phyloP scores from a whole-genome alignment of 371 early-diverging fungal species.

The Circinella umbellata region DNA sequence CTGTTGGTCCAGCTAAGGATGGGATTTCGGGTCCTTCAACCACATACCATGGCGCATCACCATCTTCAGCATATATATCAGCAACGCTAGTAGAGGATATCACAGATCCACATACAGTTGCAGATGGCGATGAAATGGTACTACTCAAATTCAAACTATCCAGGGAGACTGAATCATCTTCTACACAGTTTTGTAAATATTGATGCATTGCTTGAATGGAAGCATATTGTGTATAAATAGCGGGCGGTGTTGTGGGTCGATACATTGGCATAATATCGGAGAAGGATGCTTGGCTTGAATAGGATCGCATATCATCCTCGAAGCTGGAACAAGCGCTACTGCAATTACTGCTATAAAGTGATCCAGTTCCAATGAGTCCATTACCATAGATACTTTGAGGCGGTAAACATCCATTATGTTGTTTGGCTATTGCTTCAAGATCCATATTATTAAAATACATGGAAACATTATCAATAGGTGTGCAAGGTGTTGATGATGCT shows the following conservation, averaged over 20 bases:
- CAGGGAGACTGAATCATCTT: background rate
- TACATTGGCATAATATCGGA: conserved; percentile 9
- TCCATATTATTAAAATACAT: conserved; percentile 8
- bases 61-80: conserved; percentile 29
- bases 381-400: background rate
- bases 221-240: conserved; percentile 1
- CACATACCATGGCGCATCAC: conserved; percentile 49
- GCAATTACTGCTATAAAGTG: background rate
- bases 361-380: background rate
- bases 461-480: background rate
- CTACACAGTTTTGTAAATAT: conserved; percentile 7
- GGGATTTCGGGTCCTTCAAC: conserved; percentile 30
- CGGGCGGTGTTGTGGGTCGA: background rate
- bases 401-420: background rate
- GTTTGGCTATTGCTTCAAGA: background rate
- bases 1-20: background rate
- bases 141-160: background rate
- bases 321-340: too few relatives aligned
- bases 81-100: conserved; percentile 11
- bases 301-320: background rate
- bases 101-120: conserved; percentile 7
- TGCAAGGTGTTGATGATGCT: background rate
- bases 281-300: conserved; percentile 4
- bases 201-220: conserved; percentile 6
- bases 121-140: conserved; percentile 9